These are phyloP conservation scores for Hypoxylon fuscum DNA, from an alignment of 495 filamentous ascomycete species.

Conservation along the genomic window DNA sequence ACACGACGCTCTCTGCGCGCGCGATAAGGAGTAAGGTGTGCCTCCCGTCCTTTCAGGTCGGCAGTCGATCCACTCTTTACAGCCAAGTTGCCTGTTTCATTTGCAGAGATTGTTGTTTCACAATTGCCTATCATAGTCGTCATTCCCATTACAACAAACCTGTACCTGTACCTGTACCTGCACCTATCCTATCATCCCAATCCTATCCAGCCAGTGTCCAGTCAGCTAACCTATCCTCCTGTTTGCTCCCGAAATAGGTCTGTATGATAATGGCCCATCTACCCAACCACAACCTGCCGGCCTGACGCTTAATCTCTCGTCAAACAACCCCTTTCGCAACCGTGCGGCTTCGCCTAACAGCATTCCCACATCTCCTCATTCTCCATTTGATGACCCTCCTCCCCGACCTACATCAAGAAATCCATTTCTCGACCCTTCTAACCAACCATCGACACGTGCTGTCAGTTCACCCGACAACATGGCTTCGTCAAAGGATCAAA, in stretches of 20 bases:
- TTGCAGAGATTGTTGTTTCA: constrained; percentile 62
- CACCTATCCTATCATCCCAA: too few species aligned
- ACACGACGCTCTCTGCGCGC: background rate
- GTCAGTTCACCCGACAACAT: constrained; percentile 59
- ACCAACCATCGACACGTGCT: constrained; percentile 58
- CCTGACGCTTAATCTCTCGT: constrained; percentile 73
- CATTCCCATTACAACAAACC: constrained; percentile 47
- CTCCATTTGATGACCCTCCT: constrained; percentile 63
- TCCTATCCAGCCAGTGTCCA: too few species aligned
- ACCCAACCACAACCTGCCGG: constrained; percentile 55
- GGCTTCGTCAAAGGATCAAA: constrained; percentile 63
- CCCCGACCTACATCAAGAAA: constrained; percentile 85
- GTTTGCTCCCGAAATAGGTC: constrained; percentile 43
- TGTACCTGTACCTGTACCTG: too few species aligned
- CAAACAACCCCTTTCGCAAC: constrained; percentile 99
- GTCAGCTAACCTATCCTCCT: constrained; percentile 46
- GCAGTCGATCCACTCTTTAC: constrained; percentile 47
- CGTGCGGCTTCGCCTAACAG: constrained; percentile 78
- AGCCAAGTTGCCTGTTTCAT: constrained; percentile 58
- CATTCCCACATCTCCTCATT: constrained; percentile 52
- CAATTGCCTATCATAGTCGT: constrained; percentile 54
- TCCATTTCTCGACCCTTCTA: constrained; percentile 85
- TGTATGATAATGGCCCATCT: constrained; percentile 43
- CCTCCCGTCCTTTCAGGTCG: constrained; percentile 12
- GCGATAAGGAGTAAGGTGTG: constrained; percentile 28